phyloP scores from a whole-genome alignment of 148 eudicot species.

The Heliamphora exappendiculata region DNA sequence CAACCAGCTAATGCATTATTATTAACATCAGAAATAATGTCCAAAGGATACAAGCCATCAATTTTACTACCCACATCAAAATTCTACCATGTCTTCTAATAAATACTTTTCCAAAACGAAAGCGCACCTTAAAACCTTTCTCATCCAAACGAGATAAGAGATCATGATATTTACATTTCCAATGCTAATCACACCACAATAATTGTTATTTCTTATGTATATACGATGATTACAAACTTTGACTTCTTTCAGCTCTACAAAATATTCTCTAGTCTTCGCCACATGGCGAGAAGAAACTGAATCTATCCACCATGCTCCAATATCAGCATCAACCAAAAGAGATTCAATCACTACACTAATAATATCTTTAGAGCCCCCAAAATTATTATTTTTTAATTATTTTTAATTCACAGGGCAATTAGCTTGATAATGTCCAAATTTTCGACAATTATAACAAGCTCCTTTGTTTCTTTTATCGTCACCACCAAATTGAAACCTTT shows the following conservation, averaged over 20 bases:
- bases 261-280: too few relatives aligned
- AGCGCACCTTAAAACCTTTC: not conserved
- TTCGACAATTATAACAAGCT: not conserved
- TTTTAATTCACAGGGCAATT: not conserved
- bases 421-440: not conserved
- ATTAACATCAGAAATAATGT: not conserved
- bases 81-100: not conserved
- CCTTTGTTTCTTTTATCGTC: not conserved
- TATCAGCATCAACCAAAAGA: not conserved
- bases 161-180: not conserved
- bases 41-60: too few relatives aligned
- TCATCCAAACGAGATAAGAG: not conserved
- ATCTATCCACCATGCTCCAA: too few relatives aligned
- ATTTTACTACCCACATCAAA: not conserved
- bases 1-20: not conserved
- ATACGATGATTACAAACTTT: too few relatives aligned
- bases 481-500: not conserved
- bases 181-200: not conserved
- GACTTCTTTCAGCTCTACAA: too few relatives aligned
- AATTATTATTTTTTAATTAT: too few relatives aligned
- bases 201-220: not conserved
- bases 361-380: not conserved
- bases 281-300: too few relatives aligned
- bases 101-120: not conserved
- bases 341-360: not conserved